Base-by-base conservation (phyloP, 306 rosid genomes). In the Hylodesmum podocarpum region DNA sequence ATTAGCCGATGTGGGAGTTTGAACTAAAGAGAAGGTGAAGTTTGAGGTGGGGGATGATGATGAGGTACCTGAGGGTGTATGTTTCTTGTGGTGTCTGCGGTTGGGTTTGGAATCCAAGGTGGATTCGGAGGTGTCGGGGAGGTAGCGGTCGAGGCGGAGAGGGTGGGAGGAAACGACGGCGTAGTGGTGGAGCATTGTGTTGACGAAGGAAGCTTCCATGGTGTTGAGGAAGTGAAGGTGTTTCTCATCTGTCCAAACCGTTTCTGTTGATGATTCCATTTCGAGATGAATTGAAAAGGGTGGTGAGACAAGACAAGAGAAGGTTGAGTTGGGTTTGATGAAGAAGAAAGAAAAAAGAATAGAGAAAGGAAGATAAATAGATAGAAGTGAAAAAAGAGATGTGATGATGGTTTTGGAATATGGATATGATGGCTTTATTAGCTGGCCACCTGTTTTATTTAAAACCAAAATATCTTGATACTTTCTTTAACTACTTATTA, bases 191-290 rank as follows among this genome's bases (percentile, higher is more conserved):
- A 90, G 39, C 92, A 93, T 90, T 81, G 91, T 54, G 24, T 80
- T 85, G 62, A 93, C 94, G 54, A 93, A 93, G 29, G 94, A 90
- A 16, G 91, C 85, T 84, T 93, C 98, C 74, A 93, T 85, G 81
- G 81, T 62, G 81, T 81, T 89, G 25, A 93, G 84, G 87, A 79
- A 93, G 49, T 53, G 76, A 33, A 84, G 2, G 80, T 93, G 98
- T 82, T 86, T 90, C 87, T 93, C 94, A 37, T 93, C 72, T 1
- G 98, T 93, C 98, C 98, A 92, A 53, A 51, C 46, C 40, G 80
- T 82, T 80, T 80, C n/a, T 29, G 5, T 57, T 12, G 43, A 4
- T 49, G 1, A 66, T 12, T 77, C 71, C 67, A 71, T 73, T 33
- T 5, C 4, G 49, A n/a, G 14, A 43, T 1, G 50, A 5, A 6